These are phyloP conservation scores for Erodium moschatum DNA, from an alignment of 441 rosid species.

Conservation along the genomic window DNA sequence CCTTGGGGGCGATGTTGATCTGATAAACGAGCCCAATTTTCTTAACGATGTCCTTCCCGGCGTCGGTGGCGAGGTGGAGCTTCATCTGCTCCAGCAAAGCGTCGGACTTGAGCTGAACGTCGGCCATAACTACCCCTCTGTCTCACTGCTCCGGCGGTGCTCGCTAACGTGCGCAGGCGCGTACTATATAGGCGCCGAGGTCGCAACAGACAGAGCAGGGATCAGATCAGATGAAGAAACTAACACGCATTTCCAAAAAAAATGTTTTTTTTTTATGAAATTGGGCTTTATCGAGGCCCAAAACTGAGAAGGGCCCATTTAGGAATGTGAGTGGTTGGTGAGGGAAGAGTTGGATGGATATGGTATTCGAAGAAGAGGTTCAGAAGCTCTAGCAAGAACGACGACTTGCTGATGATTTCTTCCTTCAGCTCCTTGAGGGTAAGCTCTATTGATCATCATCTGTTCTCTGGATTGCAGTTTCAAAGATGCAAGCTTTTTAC, in stretches of 20 bases:
- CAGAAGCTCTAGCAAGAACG: background rate
- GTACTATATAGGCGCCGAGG: background rate
- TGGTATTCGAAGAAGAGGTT: background rate
- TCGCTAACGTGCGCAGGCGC: constrained; percentile 6
- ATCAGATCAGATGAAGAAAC: background rate
- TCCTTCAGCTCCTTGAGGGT: background rate
- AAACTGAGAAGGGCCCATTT: background rate
- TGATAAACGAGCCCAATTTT: constrained; percentile 78
- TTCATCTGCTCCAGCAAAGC: constrained; percentile 59
- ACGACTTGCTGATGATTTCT: background rate
- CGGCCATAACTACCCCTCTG: background rate
- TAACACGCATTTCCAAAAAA: constrained; percentile 13
- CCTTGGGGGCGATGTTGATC: constrained; percentile 83
- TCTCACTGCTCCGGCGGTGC: constrained; percentile 1
- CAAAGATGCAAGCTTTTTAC: background rate
- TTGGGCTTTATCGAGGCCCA: background rate
- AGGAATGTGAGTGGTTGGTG: too few relatives aligned
- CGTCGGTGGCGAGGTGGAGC: constrained; percentile 56
- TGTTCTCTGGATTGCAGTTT: background rate
- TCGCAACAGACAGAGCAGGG: background rate
- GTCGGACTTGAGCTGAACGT: constrained; percentile 54
- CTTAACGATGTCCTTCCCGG: constrained; percentile 46
- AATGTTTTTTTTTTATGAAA: background rate
- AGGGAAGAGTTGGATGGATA: background rate
- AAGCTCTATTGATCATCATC: background rate